These are phyloP conservation scores for Curvularia spicifera DNA, from an alignment of 2,329 filamentous ascomycete genomes.

Conservation along the genomic window DNA sequence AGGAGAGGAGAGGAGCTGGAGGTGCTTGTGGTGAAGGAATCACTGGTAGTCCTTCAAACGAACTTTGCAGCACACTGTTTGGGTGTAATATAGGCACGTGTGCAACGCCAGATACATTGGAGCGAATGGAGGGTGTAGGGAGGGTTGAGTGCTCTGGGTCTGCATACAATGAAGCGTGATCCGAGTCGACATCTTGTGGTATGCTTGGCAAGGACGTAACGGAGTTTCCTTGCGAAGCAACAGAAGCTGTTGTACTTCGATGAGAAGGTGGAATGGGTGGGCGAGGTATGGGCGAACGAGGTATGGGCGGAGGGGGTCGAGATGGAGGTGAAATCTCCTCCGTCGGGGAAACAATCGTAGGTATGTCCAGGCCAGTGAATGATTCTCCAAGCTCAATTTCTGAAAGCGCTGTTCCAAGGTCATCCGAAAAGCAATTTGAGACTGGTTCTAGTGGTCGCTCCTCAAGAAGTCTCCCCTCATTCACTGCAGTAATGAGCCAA, in stretches of 20 bases:
- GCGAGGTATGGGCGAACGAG: not conserved
- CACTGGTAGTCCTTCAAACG: too few species aligned
- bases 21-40: too few species aligned
- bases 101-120: not conserved
- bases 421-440: not conserved
- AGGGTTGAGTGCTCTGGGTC: not conserved
- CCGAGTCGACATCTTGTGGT: not conserved
- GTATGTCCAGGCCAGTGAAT: constrained; percentile 9
- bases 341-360: not conserved
- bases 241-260: not conserved
- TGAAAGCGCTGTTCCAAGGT: constrained; percentile 11
- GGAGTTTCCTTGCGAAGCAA: not conserved
- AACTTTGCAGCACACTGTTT: too few species aligned
- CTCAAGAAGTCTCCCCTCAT: constrained; percentile 39
- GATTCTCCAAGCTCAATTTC: constrained; percentile 1
- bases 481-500: constrained; percentile 42
- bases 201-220: not conserved
- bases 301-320: not conserved
- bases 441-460: constrained; percentile 13
- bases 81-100: not conserved
- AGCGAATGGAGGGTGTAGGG: not conserved
- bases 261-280: not conserved
- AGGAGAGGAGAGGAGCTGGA: not conserved
- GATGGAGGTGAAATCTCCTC: not conserved
- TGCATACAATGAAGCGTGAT: not conserved